Evolutionary conservation across 306 rosid genomes (phyloP), one percentile per base, ranked within the genome.

Genomic region (Pueraria montana): DNA sequence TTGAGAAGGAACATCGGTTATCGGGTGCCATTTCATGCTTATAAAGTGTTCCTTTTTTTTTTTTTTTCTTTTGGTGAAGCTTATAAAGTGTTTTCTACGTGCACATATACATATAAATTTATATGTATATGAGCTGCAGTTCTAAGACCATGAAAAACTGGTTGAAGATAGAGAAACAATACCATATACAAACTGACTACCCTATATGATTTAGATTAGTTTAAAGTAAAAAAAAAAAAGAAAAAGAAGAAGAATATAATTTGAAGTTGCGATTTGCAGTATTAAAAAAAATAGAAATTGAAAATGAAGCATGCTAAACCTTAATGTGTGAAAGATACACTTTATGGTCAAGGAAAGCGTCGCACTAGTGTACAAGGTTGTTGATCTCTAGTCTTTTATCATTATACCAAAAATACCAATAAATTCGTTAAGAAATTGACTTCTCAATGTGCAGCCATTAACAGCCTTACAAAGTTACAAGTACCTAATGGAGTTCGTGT

Each of bases 311-410:
- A 18, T 42, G 62, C 18, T 56, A 43, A 26, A 21, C 24, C 27
- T 30, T 59, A 13, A 59, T 20, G 24, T 64, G 64, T 58, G 66
- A 12, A 61, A 13, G 55, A 61, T 72, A 36, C 43, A 32, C 11
- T 21, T 32, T 38, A 34, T 17, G 58, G 80, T 82, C 85, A 74
- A 82, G 49, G 67, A 73, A 74, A 64, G 72, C 74, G 27, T 34
- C 79, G 1, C 78, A 16, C 7, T 74, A 59, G 80, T 26, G 43
- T 58, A 11, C 27, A 61, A 61, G 43, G 80, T 6, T 21, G 30
- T 24, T 76, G 27, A 74, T 14, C 6, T 75, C 48, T 17, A n/a
- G 3, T 52, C 6, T 18, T n/a, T 74, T 34, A 18, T 56, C 21
- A 38, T 49, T 58, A 38, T n/a, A 13, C 23, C 50, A 30, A 21